A percentile compares a stretch with the other conserved stretches of the same genome.
Conservation (phyloP, 2,329 filamentous ascomycete species). For the Botryotinia globosa region DNA sequence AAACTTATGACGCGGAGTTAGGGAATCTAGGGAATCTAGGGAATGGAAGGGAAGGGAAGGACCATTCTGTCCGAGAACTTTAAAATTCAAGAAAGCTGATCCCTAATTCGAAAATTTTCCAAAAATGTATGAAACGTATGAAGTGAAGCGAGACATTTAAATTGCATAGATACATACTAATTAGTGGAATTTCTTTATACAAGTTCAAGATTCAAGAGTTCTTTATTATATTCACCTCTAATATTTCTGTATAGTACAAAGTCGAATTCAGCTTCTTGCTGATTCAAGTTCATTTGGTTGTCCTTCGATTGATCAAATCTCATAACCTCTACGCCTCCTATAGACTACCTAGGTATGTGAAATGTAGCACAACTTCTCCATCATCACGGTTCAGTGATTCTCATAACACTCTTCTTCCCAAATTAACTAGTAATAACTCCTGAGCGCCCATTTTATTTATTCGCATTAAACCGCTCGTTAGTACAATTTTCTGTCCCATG, state of each 20-base stretch:
- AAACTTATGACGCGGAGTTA: slow-evolving; percentile 11
- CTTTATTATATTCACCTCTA: background rate
- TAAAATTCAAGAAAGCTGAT: slow-evolving; percentile 6
- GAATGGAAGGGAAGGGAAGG: background rate
- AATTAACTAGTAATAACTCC: slow-evolving; percentile 14
- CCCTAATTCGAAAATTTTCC: background rate
- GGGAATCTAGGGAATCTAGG: background rate
- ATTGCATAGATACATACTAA: background rate
- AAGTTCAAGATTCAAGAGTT: background rate
- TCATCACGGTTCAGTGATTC: background rate
- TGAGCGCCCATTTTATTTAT: slow-evolving; percentile 13
- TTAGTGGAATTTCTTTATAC: background rate
- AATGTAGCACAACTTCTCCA: slow-evolving; percentile 7
- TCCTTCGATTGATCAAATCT: slow-evolving; percentile 5
- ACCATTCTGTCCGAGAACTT: background rate
- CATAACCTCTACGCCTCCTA: slow-evolving; percentile 3
- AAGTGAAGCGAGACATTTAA: background rate
- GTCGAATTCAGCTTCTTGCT: background rate
- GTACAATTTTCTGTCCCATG: background rate
- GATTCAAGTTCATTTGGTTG: background rate
- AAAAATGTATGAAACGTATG: background rate
- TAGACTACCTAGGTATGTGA: background rate
- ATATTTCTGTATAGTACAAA: background rate
- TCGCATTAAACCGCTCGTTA: slow-evolving; percentile 3
- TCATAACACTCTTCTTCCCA: slow-evolving; percentile 4